phyloP scores from a whole-genome alignment of 2,329 filamentous ascomycete genomes.

The Tolypocladium ovalisporum region DNA sequence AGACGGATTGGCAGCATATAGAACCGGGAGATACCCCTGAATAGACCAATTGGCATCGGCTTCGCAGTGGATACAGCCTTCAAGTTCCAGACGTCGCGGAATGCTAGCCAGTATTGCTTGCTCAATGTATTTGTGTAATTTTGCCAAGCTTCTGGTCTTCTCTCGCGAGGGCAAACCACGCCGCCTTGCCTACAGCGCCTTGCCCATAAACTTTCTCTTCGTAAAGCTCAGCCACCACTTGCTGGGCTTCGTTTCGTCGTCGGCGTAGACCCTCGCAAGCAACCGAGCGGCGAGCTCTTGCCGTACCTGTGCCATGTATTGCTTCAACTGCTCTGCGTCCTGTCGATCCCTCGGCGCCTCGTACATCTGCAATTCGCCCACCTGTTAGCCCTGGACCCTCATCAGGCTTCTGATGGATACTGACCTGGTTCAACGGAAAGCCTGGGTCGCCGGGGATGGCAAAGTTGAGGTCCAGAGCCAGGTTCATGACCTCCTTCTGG shows the following conservation, averaged over 20 bases:
- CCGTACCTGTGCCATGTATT: conserved; percentile 85
- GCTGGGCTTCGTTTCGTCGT: conserved; percentile 58
- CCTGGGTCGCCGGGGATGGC: conserved; percentile 85
- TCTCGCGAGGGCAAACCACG: conserved; percentile 31
- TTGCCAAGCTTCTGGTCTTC: not conserved
- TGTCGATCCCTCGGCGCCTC: conserved; percentile 79
- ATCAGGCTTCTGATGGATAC: not conserved
- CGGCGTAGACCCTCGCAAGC: conserved; percentile 77
- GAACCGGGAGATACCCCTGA: not conserved
- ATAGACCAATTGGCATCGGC: not conserved
- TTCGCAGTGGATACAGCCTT: no score
- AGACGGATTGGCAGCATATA: not conserved
- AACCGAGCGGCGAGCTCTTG: conserved; percentile 81
- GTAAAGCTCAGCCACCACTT: conserved; percentile 99
- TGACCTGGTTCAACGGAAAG: conserved; percentile 82
- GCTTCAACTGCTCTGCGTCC: conserved; percentile 77
- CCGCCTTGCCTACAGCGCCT: conserved; percentile 75
- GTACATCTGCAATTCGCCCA: conserved; percentile 52
- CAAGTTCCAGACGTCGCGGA: not conserved
- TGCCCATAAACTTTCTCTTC: conserved; percentile 99
- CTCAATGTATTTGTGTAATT: not conserved
- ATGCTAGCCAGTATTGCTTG: no score
- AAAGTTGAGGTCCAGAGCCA: conserved; percentile 88
- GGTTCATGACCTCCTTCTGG: conserved; percentile 72
- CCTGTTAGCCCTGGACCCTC: not conserved